Percentiles rank a stretch among this genome's conserved stretches.
These are phyloP conservation scores for Globisporangium irregulare DNA, from an alignment of 352 stramenopile genomes.

Conservation along the genomic window DNA sequence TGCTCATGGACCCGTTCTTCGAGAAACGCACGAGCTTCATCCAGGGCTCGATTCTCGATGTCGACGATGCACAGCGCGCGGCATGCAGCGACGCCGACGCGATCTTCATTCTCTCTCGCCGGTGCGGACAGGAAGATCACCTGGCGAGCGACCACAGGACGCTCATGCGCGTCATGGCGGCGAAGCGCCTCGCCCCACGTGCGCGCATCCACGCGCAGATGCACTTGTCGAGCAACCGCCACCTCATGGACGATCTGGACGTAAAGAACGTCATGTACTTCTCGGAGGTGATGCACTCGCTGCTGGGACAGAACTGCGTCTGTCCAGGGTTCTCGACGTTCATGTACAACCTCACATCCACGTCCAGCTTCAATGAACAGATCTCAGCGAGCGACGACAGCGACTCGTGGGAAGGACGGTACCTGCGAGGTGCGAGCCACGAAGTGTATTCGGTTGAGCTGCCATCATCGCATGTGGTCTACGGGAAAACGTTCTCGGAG, in stretches of 20 bases:
- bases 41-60: conserved; percentile 74
- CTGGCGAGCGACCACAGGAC: conserved; percentile 74
- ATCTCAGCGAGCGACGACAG: conserved; percentile 23
- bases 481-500: conserved; percentile 75
- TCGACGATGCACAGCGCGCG: conserved; percentile 72
- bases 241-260: conserved; percentile 71
- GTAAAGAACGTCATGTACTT: conserved; percentile 82
- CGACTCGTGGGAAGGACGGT: conserved; percentile 67
- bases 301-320: conserved; percentile 84
- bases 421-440: conserved; percentile 69
- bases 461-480: conserved; percentile 46
- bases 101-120: conserved; percentile 77
- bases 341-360: conserved; percentile 85
- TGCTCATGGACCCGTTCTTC: conserved; percentile 84
- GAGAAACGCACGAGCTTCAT: conserved; percentile 82
- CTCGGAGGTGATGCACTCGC: conserved; percentile 72
- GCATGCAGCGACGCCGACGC: conserved; percentile 59
- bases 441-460: conserved; percentile 78
- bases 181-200: conserved; percentile 55
- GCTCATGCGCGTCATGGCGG: conserved; percentile 75
- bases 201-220: conserved; percentile 71
- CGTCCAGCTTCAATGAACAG: conserved; percentile 58
- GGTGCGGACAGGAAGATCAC: conserved; percentile 63
- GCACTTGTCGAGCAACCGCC: conserved; percentile 71
- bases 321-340: conserved; percentile 85